Base-by-base conservation (phyloP, 2,329 filamentous ascomycete species). In the Chrysosporium queenslandicum region DNA sequence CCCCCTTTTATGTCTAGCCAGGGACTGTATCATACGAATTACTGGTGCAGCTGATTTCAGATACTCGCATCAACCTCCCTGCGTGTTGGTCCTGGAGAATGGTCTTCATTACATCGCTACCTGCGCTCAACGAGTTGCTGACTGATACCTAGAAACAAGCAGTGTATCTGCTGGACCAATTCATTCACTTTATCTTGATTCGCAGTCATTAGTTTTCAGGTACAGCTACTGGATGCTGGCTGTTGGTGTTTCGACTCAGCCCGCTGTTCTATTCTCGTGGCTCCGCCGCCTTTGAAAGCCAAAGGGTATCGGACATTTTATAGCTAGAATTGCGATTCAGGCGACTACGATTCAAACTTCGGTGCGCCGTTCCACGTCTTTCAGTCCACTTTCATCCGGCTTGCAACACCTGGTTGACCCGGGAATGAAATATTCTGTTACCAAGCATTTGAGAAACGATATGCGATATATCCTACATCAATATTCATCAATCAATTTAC, bases 391-490 rank as follows among this genome's bases (percentile, higher is more conserved):
- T 36, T 12, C 34, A 5, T 6, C n/a, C 34, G 4, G 4, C n/a
- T 12, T 36, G 12, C 16, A 4, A 29, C 37, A 18, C 29, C 39
- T 39, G 48, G 39, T 43, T 42, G 37, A 50, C 25, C 48, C 39
- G 27, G 48, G 36, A 18, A 36, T 25, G 7, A 20, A 18, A 16
- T 27, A 20, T 20, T 43, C 40, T 36, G 12, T 27, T 23, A 25
- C n/a, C 39, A 11, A 27, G 12, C 23, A 36, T 45, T 27, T 16
- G 14, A 43, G 6, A 18, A 41, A 45, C 40, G 49, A 51, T 45
- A 51, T 51, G 49, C 49, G 8, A 51, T 29, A 45, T 37, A 45
- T 36, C 27, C 21, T 29, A 51, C 2, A 43, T 9, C 40, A 39
- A 36, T n/a, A 37, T 9, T 40, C 12, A 21, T 45, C 40, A 45